These are phyloP conservation scores for Vigna angularis DNA, from an alignment of 306 rosid species.

Conservation along the genomic window DNA sequence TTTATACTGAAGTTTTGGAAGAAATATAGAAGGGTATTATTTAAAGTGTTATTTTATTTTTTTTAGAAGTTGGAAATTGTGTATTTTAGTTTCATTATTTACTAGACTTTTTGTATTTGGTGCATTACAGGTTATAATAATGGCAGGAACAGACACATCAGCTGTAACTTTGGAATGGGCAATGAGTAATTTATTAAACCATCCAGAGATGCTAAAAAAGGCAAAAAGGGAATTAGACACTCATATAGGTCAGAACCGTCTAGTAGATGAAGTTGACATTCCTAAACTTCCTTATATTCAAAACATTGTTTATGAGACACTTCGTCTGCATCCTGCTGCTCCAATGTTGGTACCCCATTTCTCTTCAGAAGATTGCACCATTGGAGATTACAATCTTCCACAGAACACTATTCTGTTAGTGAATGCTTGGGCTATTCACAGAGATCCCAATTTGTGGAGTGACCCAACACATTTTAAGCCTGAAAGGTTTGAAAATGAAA, in stretches of 20 bases:
- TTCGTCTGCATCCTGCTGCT: slow-evolving; percentile 2
- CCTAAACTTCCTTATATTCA: neutral
- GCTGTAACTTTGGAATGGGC: slow-evolving; percentile 19
- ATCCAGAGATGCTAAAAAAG: slow-evolving; percentile 15
- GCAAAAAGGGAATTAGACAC: slow-evolving; percentile 9
- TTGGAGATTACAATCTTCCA: neutral
- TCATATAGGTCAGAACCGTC: neutral
- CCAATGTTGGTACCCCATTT: slow-evolving; percentile 22
- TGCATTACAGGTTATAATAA: neutral
- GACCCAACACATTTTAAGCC: slow-evolving; percentile 10
- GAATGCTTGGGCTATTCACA: slow-evolving; percentile 31
- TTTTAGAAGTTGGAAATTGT: no score
- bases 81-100: neutral
- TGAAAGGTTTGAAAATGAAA: slow-evolving; percentile 21
- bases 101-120: neutral
- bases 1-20: no score
- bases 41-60: no score
- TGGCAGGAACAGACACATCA: slow-evolving; percentile 22
- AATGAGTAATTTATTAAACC: slow-evolving; percentile 7
- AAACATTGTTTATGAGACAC: slow-evolving; percentile 13
- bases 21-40: no score
- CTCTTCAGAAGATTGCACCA: slow-evolving; percentile 14
- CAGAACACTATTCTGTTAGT: slow-evolving; percentile 10
- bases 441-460: slow-evolving; percentile 22
- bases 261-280: slow-evolving; percentile 8